Evolutionary conservation across 192 early-diverging fungal species (phyloP), one percentile per base, ranked within the genome.

Genomic region (Rhizophagus sp.): DNA sequence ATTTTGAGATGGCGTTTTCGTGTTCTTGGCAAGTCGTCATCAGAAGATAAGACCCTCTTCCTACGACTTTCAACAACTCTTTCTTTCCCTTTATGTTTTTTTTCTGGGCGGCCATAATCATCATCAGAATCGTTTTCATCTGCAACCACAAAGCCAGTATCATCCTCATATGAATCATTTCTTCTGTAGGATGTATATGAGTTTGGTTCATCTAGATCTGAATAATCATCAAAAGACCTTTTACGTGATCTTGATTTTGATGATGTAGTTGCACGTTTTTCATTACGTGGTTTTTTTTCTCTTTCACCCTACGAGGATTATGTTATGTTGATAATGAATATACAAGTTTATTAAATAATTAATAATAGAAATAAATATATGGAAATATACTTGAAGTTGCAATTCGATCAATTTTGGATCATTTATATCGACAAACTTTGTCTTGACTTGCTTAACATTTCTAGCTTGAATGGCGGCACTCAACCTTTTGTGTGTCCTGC

Each of bases 381-480:
- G 0, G 7, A 41, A 41, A 11, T 30, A 19, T 17, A 76, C 83
- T 44, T 76, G 93, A 39, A 89, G 83, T 69, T 92, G 88, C 11
- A 87, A 84, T 75, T 90, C 87, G 33, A 87, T 82, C 33, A 86
- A 81, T 78, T 93, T 88, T n/a, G 94, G 94, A 84, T 96, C 93
- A 27, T 90, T 83, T 17, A 88, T 92, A 33, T 88, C 85, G 49
- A 89, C 88, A 82, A 92, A 83, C 77, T 92, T 92, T 15, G 93
- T 93, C 62, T 86, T 86, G 71, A 84, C 82, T 25, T 79, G 88
- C 81, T 92, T 94, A 57, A 90, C 83, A 80, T 94, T 93, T 66
- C 87, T 88, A 33, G 88, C 91, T 9, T 91, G 89, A 82, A 94
- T 92, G 24, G 87, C 83, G 22, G 87, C 87, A 0, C 90, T 92